phyloP scores from a whole-genome alignment of 345 rosid genomes.

The Arabidopsis suecica region DNA sequence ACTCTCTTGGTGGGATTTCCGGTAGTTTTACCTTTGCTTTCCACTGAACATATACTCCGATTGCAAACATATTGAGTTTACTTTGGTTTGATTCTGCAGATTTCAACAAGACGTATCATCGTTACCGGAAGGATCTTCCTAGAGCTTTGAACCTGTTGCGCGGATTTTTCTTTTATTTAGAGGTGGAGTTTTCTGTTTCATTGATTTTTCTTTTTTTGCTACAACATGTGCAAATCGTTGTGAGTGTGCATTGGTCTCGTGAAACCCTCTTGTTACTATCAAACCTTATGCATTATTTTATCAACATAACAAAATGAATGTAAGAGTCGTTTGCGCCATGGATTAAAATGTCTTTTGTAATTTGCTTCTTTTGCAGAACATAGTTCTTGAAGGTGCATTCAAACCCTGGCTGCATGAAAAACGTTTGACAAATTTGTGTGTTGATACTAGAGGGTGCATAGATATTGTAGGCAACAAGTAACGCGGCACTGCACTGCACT shows the following conservation, averaged over 20 bases:
- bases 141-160: conserved; percentile 67
- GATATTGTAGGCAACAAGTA: conserved; percentile 11
- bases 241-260: neutral
- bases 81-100: conserved; percentile 53
- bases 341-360: conserved; percentile 23
- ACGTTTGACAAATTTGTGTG: conserved; percentile 31
- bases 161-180: conserved; percentile 74
- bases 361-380: conserved; percentile 48
- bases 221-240: conserved; percentile 4
- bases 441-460: neutral
- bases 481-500: neutral
- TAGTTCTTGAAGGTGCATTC: conserved; percentile 55
- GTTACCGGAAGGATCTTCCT: conserved; percentile 28
- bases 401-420: conserved; percentile 59
- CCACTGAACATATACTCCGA: neutral
- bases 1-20: neutral
- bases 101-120: conserved; percentile 42
- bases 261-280: conserved; percentile 7
- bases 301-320: neutral
- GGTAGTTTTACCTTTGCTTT: conserved; percentile 1
- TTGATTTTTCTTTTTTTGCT: neutral
- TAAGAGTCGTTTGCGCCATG: neutral
- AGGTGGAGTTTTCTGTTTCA: conserved; percentile 53
- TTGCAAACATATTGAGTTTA: conserved; percentile 9
- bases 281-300: neutral